phyloP scores from a whole-genome alignment of 768 basidiomycete species.

The Russula sp. region DNA sequence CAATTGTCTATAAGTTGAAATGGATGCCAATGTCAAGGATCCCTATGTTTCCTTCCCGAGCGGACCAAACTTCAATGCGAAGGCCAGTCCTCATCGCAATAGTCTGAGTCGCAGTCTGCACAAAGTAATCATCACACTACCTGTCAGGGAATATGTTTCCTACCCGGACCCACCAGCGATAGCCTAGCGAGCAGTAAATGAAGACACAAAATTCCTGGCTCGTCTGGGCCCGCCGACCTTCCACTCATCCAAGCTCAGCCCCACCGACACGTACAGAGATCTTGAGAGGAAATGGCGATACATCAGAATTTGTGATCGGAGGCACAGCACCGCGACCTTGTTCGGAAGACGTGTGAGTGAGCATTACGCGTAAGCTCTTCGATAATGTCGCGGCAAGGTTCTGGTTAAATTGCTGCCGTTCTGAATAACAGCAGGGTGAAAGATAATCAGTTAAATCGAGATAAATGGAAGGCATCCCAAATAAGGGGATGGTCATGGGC shows the following conservation, averaged over 20 bases:
- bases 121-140: not conserved
- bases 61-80: not conserved
- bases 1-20: not conserved
- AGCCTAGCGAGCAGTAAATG: not conserved
- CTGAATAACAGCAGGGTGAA: constrained; percentile 30
- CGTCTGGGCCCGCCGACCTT: not conserved
- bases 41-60: not conserved
- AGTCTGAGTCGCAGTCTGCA: not conserved
- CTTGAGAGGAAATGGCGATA: constrained; percentile 79
- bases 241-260: constrained; percentile 49
- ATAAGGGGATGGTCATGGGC: not conserved
- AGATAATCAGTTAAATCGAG: too few relatives aligned
- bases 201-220: not conserved
- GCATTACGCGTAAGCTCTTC: constrained; percentile 66
- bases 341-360: constrained; percentile 76
- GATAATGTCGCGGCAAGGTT: constrained; percentile 61
- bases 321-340: constrained; percentile 71
- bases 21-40: not conserved
- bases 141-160: not conserved
- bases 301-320: constrained; percentile 65
- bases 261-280: constrained; percentile 68
- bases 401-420: constrained; percentile 52
- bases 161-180: too few relatives aligned
- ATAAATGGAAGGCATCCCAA: not conserved
- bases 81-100: not conserved